Evolutionary conservation across 2,329 filamentous ascomycete genomes (phyloP).

Genomic region (Lithohypha guttulata): DNA sequence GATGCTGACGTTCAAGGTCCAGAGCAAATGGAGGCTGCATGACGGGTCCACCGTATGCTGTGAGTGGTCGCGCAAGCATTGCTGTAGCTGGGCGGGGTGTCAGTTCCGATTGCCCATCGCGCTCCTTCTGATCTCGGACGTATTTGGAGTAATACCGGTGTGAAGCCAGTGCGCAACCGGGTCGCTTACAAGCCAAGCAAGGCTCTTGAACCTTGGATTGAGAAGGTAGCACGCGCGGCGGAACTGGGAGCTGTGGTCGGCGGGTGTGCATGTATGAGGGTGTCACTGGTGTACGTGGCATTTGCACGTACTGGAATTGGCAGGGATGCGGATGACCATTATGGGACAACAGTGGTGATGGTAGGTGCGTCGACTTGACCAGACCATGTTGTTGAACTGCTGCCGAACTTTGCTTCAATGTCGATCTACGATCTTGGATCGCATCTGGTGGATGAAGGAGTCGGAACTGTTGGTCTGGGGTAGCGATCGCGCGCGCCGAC

Average conservation of each 20-base stretch:
- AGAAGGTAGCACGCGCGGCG: conserved; percentile 1
- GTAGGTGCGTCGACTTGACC: background rate
- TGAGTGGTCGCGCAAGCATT: too few relatives aligned
- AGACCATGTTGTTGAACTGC: background rate
- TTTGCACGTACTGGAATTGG: background rate
- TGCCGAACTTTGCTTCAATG: too few relatives aligned
- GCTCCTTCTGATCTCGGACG: too few relatives aligned
- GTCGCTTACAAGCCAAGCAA: conserved; percentile 4
- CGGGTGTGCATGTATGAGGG: too few relatives aligned
- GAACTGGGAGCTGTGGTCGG: conserved; percentile 1
- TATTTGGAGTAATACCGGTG: conserved; percentile 3
- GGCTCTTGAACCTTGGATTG: background rate
- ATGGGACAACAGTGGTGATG: background rate
- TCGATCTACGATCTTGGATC: background rate
- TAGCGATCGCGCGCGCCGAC: background rate
- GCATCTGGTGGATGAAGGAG: background rate
- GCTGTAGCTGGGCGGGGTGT: too few relatives aligned
- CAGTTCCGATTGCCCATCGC: too few relatives aligned
- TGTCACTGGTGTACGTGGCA: too few relatives aligned
- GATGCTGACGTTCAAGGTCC: conserved; percentile 5
- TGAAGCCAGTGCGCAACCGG: background rate
- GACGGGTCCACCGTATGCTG: too few relatives aligned
- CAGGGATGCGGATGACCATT: conserved; percentile 1
- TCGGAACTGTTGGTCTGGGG: background rate
- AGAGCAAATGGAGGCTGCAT: background rate